Percentiles rank a stretch among this genome's conserved stretches.
These are phyloP conservation scores for Calonectria multiphialidica DNA, from an alignment of 2,329 filamentous ascomycete genomes.

Conservation along the genomic window DNA sequence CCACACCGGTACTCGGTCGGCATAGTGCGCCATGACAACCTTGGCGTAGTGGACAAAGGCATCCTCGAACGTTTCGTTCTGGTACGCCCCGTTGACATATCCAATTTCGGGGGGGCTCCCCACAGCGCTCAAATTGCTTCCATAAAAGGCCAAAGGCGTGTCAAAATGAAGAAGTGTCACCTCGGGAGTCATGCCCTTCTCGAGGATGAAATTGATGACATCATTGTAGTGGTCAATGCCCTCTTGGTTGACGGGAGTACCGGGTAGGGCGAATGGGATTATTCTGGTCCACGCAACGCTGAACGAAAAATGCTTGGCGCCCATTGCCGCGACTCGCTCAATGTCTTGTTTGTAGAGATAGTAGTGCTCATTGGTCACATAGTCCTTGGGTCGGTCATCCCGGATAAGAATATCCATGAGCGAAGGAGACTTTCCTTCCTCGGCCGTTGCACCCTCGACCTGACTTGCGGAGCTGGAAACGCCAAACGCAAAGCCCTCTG, in stretches of 20 bases:
- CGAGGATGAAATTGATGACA: conserved; percentile 61
- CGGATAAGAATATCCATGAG: conserved; percentile 55
- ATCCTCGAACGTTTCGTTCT: conserved; percentile 60
- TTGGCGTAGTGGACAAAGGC: conserved; percentile 67
- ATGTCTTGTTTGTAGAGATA: conserved; percentile 70
- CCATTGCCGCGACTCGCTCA: conserved; percentile 63
- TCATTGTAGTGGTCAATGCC: conserved; percentile 67
- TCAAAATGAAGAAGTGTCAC: conserved; percentile 65
- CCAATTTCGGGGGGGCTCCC: conserved; percentile 47
- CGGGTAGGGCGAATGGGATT: conserved; percentile 62
- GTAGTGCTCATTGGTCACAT: conserved; percentile 63
- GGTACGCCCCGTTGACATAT: conserved; percentile 56
- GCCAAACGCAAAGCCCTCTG: conserved; percentile 60
- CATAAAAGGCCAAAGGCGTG: conserved; percentile 56
- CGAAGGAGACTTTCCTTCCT: conserved; percentile 57
- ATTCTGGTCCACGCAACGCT: conserved; percentile 66
- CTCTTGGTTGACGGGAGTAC: conserved; percentile 63
- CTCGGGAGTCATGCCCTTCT: conserved; percentile 61
- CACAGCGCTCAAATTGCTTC: conserved; percentile 45
- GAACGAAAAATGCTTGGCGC: conserved; percentile 64
- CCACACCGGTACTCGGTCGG: conserved; percentile 64
- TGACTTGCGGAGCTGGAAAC: conserved; percentile 61
- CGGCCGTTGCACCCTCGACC: conserved; percentile 59
- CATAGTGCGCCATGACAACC: conserved; percentile 63
- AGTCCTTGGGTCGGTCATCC: conserved; percentile 43